Evolutionary conservation across 2,329 filamentous ascomycete species (phyloP), one percentile per base, ranked within the genome.

Genomic region (Colletotrichum viniferum): DNA sequence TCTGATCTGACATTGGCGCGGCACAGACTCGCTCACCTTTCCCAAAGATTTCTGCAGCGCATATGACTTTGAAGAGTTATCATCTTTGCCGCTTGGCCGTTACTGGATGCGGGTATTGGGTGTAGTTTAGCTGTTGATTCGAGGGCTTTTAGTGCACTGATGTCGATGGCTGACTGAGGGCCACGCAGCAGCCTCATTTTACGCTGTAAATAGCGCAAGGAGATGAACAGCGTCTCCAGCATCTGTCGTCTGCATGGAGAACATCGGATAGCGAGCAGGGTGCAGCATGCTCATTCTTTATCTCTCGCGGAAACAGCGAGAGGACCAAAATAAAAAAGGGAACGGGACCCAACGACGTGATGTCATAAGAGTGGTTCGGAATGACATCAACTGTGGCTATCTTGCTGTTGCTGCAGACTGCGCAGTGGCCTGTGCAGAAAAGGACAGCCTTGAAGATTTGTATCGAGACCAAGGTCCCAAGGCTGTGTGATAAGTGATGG

Each of bases 1-100:
- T 48, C 61, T 72, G 61, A 71, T 43, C 73, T 60, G 73, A 38
- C 73, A 75, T 75, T 73, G 63, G 68, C 68, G 68, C 68, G 68
- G 68, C 58, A 69, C 64, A 14, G 64, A 43, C 38, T 43, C 18
- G 18, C 18, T 43, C 38, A n/a, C 38, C 38, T 10, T 43, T n/a
- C 38, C 38, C 18, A n/a, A 43, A 43, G 18, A n/a, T n/a, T 43
- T 43, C 6, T 43, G 38, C 38, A 43, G 18, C 18, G 18, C 38
- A 43, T n/a, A 10, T 43, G 18, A 43, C 18, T 43, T 0, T 43
- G 38, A 43, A n/a, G 38, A 43, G 21, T 3, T 56, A 16, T 28
- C 21, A 26, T 4, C 14, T 56, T 56, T 56, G 52, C 52, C 52
- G 52, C 52, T 56, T 56, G 21, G 7, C 26, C 13, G 4, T 28